Percentiles rank a stretch among this genome's conserved stretches.
phyloP scores from a whole-genome alignment of 169 alveolate genomes.

The Cryptosporidium andersoni region DNA sequence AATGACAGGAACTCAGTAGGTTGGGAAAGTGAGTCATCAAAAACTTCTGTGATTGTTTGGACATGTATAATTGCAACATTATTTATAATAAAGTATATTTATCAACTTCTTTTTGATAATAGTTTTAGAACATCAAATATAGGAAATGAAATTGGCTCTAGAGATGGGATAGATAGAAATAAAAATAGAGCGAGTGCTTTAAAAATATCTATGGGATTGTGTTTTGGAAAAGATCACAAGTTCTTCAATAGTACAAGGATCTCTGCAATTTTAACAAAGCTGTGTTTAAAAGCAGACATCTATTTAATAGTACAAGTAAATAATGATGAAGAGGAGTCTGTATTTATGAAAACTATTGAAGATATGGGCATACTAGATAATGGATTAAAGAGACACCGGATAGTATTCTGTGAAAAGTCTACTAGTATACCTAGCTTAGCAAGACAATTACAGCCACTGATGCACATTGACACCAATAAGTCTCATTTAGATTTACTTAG shows the following conservation, averaged over 20 bases:
- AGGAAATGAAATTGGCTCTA: not conserved
- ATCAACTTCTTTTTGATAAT: too few relatives aligned
- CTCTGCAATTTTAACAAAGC: slow-evolving; percentile 4
- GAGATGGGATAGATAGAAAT: not conserved
- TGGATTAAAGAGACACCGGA: slow-evolving; percentile 45
- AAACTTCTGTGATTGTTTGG: too few relatives aligned
- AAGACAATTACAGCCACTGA: slow-evolving; percentile 54
- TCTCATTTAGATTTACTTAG: slow-evolving; percentile 13
- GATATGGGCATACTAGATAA: slow-evolving; percentile 7
- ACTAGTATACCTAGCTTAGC: slow-evolving; percentile 46
- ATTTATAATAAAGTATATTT: too few relatives aligned
- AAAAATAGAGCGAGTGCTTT: not conserved
- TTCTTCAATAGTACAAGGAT: not conserved
- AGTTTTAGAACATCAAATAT: too few relatives aligned
- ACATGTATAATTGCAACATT: too few relatives aligned
- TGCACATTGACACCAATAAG: slow-evolving; percentile 47
- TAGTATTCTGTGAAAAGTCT: slow-evolving; percentile 42
- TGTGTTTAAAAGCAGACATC: slow-evolving; percentile 9
- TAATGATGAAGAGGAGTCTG: slow-evolving; percentile 20
- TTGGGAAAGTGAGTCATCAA: too few relatives aligned
- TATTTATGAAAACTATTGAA: slow-evolving; percentile 9
- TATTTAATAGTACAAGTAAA: slow-evolving; percentile 55
- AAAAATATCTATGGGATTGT: slow-evolving; percentile 36
- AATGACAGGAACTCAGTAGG: too few relatives aligned
- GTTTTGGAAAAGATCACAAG: slow-evolving; percentile 10